Evolutionary conservation across 2,329 filamentous ascomycete genomes (phyloP).

Genomic region (Fusarium liriodendri): DNA sequence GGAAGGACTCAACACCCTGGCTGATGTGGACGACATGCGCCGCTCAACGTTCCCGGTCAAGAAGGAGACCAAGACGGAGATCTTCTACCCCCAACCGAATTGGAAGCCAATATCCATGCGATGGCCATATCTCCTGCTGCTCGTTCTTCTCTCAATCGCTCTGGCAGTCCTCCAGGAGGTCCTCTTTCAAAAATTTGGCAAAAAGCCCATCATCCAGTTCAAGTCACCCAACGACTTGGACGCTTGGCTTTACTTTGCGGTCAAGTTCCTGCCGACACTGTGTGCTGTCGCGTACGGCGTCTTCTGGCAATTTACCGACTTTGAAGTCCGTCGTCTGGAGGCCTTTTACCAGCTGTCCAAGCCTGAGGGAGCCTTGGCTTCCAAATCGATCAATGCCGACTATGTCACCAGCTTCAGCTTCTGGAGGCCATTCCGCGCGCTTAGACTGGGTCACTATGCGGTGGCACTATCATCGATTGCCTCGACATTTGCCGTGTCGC

Average conservation of each 20-base stretch:
- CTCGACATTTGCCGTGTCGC: constrained; percentile 72
- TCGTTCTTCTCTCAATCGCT: constrained; percentile 65
- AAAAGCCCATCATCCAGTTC: constrained; percentile 62
- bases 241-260: constrained; percentile 65
- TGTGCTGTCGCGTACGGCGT: constrained; percentile 72
- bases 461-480: constrained; percentile 75
- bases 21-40: constrained; percentile 46
- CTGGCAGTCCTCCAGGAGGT: constrained; percentile 66
- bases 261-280: constrained; percentile 73
- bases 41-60: constrained; percentile 53
- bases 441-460: constrained; percentile 73
- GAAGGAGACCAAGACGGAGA: constrained; percentile 54
- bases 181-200: constrained; percentile 62
- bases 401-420: constrained; percentile 78
- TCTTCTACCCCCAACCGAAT: constrained; percentile 72
- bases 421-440: constrained; percentile 71
- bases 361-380: constrained; percentile 68
- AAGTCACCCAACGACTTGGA: constrained; percentile 61
- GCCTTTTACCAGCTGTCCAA: constrained; percentile 74
- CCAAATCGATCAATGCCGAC: constrained; percentile 78
- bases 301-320: constrained; percentile 74
- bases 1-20: constrained; percentile 53
- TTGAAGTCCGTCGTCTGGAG: constrained; percentile 74
- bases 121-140: constrained; percentile 66
- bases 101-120: constrained; percentile 76